Percentiles rank a stretch among this genome's conserved stretches.
These are phyloP conservation scores for Coelastrella sp. DNA, from an alignment of 139 green algal genomes.

Conservation along the genomic window DNA sequence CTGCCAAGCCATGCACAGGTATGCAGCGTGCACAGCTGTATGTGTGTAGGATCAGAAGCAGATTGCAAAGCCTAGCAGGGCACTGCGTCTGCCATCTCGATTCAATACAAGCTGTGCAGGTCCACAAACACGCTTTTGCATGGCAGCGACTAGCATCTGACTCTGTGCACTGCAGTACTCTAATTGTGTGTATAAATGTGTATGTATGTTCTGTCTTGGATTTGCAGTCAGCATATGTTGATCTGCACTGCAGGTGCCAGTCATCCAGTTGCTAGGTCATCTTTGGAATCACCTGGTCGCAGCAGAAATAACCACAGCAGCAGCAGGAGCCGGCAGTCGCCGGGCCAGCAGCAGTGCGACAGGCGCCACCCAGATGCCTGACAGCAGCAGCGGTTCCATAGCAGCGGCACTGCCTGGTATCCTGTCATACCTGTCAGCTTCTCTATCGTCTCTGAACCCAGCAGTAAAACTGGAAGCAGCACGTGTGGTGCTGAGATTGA, in stretches of 20 bases:
- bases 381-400: conserved; percentile 34
- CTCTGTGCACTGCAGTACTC: too few species aligned
- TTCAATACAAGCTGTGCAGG: too few species aligned
- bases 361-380: not conserved
- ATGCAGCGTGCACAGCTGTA: not conserved
- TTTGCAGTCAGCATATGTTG: not conserved
- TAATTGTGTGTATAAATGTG: too few species aligned
- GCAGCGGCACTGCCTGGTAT: conserved; percentile 28
- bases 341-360: not conserved
- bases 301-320: conserved; percentile 3
- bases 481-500: conserved; percentile 23
- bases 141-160: too few species aligned
- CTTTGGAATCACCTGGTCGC: conserved; percentile 29
- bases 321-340: not conserved
- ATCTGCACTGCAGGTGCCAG: not conserved
- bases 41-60: not conserved
- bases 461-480: conserved; percentile 43
- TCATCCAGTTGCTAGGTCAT: conserved; percentile 42
- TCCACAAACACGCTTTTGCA: too few species aligned
- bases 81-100: too few species aligned
- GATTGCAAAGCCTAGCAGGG: too few species aligned
- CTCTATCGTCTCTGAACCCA: conserved; percentile 20
- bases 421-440: conserved; percentile 8
- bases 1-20: conserved; percentile 45
- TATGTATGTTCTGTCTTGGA: too few species aligned